Conservation (phyloP, 75 land plant species). For the Pinus taeda region DNA sequence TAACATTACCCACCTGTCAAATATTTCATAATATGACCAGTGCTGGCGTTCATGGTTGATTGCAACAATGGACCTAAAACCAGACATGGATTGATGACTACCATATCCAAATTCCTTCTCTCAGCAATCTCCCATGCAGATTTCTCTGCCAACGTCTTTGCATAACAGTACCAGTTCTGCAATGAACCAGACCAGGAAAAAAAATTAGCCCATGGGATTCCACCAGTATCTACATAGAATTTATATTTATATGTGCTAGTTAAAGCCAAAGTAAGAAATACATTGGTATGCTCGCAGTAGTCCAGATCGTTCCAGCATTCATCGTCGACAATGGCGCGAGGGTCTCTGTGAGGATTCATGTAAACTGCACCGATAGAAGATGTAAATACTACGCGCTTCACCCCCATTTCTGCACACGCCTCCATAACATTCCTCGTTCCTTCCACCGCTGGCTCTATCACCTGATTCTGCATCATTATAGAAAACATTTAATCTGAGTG, state of each 20-base stretch:
- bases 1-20: slow-evolving; percentile 13
- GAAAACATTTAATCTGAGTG: neutral
- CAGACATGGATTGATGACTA: slow-evolving; percentile 39
- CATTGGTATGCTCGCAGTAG: slow-evolving; percentile 37
- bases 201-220: too few species aligned
- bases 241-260: neutral
- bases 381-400: slow-evolving; percentile 41
- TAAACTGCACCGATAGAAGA: slow-evolving; percentile 48
- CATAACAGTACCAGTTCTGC: slow-evolving; percentile 58
- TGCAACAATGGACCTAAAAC: slow-evolving; percentile 58
- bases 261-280: neutral
- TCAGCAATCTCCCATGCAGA: slow-evolving; percentile 41
- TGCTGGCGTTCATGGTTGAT: slow-evolving; percentile 43
- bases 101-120: slow-evolving; percentile 32
- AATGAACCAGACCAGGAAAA: neutral
- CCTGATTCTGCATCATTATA: neutral
- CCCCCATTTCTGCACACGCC: slow-evolving; percentile 25
- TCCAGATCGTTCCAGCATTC: slow-evolving; percentile 48
- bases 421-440: slow-evolving; percentile 43
- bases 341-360: slow-evolving; percentile 29
- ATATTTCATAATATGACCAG: slow-evolving; percentile 35
- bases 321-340: slow-evolving; percentile 29
- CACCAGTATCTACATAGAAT: neutral
- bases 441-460: slow-evolving; percentile 41
- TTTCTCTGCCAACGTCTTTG: slow-evolving; percentile 47